A percentile compares a stretch with the other conserved stretches of the same genome.
Conservation (phyloP, 2,329 filamentous ascomycete genomes). For the Fusarium sp. region DNA sequence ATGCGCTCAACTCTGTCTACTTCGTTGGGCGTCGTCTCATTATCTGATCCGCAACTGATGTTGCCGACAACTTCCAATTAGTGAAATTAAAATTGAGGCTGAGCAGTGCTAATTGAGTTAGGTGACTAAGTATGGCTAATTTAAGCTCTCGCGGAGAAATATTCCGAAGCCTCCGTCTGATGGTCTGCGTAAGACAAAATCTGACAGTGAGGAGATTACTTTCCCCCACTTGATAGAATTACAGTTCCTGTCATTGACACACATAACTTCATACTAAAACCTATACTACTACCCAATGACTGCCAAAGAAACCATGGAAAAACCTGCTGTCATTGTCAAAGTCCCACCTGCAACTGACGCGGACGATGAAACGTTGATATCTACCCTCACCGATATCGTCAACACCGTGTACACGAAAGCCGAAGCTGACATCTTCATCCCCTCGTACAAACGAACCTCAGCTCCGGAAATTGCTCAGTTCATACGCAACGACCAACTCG, state of each 20-base stretch:
- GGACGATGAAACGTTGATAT: conserved; percentile 34
- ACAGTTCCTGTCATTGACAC: neutral
- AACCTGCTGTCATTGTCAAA: conserved; percentile 28
- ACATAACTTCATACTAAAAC: neutral
- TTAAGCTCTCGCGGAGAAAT: no score
- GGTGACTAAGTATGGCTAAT: no score
- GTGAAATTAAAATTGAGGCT: no score
- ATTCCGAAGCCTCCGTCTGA: no score
- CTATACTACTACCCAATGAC: neutral
- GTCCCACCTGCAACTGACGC: conserved; percentile 41
- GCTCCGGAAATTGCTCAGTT: conserved; percentile 41
- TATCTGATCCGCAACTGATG: no score
- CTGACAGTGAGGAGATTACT: neutral
- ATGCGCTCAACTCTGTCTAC: no score
- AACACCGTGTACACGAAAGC: conserved; percentile 49
- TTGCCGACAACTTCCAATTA: no score
- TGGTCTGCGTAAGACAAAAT: neutral
- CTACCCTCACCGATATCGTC: conserved; percentile 43
- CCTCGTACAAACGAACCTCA: conserved; percentile 49
- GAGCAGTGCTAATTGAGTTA: no score
- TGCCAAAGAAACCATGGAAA: neutral
- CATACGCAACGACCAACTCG: conserved; percentile 45
- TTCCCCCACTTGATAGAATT: neutral
- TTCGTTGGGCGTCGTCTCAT: no score
- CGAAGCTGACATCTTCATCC: conserved; percentile 49